Conservation (phyloP, 352 stramenopile species). For the Thalassiosira hispida region DNA sequence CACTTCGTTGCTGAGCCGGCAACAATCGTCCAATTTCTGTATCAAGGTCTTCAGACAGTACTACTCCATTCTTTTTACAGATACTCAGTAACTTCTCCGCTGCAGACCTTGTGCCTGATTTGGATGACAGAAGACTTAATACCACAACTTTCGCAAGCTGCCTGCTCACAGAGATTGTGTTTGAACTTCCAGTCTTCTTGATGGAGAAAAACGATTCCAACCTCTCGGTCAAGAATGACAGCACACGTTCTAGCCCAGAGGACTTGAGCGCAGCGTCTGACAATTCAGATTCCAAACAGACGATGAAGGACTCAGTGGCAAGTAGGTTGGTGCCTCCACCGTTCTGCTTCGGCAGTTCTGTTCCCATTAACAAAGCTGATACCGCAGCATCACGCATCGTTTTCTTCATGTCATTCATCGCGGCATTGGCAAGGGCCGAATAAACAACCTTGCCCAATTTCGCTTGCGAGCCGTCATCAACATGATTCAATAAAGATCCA, state of each 20-base stretch:
- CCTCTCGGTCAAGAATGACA: slow-evolving; percentile 59
- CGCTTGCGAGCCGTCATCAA: slow-evolving; percentile 73
- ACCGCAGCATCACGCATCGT: slow-evolving; percentile 81
- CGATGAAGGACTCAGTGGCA: slow-evolving; percentile 70
- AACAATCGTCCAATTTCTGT: slow-evolving; percentile 66
- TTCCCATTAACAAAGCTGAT: slow-evolving; percentile 68
- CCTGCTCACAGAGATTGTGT: slow-evolving; percentile 48
- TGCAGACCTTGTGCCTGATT: slow-evolving; percentile 73
- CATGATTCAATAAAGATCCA: slow-evolving; percentile 62
- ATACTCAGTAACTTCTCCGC: slow-evolving; percentile 66
- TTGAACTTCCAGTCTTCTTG: slow-evolving; percentile 40
- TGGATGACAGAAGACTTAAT: slow-evolving; percentile 76
- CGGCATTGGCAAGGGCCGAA: slow-evolving; percentile 66
- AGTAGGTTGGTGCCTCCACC: slow-evolving; percentile 64
- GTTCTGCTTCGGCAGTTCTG: slow-evolving; percentile 47
- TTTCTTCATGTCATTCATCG: slow-evolving; percentile 86
- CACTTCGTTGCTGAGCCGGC: slow-evolving; percentile 79
- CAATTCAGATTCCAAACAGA: slow-evolving; percentile 67
- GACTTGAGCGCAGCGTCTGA: slow-evolving; percentile 79
- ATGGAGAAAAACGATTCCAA: slow-evolving; percentile 57
- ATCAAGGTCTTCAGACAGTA: slow-evolving; percentile 57
- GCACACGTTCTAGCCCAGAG: slow-evolving; percentile 68
- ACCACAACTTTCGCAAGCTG: slow-evolving; percentile 73
- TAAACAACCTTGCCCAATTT: slow-evolving; percentile 82
- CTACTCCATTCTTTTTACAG: slow-evolving; percentile 48